Evolutionary conservation across 2,329 filamentous ascomycete species (phyloP).

Genomic region (Fusarium nanum): DNA sequence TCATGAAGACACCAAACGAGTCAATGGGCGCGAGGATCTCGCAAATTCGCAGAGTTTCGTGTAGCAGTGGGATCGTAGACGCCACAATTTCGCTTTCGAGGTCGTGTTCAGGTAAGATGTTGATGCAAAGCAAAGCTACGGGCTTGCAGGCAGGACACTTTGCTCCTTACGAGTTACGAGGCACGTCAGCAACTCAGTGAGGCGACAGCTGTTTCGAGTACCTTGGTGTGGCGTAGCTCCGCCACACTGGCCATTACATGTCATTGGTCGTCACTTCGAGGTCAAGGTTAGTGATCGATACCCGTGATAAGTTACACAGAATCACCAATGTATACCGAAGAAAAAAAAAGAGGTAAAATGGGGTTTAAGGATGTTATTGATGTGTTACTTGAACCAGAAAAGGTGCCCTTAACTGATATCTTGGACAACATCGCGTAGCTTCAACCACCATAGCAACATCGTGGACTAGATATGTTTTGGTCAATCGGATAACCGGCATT

Average conservation of each 20-base stretch:
- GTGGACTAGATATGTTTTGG: background rate
- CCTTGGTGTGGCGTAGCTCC: slow-evolving; percentile 40
- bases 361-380: background rate
- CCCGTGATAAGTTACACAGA: background rate
- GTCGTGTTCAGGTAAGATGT: slow-evolving; percentile 20
- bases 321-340: background rate
- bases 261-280: slow-evolving; percentile 15
- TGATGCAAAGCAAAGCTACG: slow-evolving; percentile 29
- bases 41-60: slow-evolving; percentile 5
- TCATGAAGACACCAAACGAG: slow-evolving; percentile 56
- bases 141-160: slow-evolving; percentile 44
- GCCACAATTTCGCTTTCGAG: slow-evolving; percentile 16
- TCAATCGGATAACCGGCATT: background rate
- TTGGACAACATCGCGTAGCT: background rate
- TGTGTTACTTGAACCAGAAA: background rate
- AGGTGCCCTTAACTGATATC: background rate
- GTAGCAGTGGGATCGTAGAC: background rate
- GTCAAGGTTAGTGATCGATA: background rate
- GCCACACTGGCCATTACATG: slow-evolving; percentile 38
- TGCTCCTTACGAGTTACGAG: slow-evolving; percentile 38
- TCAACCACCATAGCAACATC: background rate
- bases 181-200: slow-evolving; percentile 44
- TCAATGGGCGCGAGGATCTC: slow-evolving; percentile 18
- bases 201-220: slow-evolving; percentile 44
- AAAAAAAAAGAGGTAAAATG: background rate